A percentile compares a stretch with the other conserved stretches of the same genome.
phyloP scores from a whole-genome alignment of 2,329 filamentous ascomycete genomes.

The Fusarium sp. region DNA sequence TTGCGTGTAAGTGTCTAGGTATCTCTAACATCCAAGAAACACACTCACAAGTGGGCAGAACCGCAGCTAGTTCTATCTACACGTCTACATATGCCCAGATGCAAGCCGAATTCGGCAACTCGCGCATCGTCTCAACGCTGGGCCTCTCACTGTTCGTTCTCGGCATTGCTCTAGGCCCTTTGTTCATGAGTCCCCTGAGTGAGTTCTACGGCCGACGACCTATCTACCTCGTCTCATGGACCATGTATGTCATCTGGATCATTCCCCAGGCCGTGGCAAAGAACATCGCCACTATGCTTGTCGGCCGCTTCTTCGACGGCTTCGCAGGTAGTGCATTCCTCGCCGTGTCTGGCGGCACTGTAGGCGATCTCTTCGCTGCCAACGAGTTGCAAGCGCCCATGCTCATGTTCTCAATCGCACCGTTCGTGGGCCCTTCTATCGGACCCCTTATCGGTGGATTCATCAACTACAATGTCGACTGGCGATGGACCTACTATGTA shows the following conservation, averaged over 20 bases:
- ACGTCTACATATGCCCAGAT: constrained; percentile 82
- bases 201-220: constrained; percentile 84
- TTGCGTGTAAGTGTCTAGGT: constrained; percentile 73
- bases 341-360: constrained; percentile 81
- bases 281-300: constrained; percentile 81
- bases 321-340: constrained; percentile 73
- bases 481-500: constrained; percentile 86
- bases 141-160: constrained; percentile 85
- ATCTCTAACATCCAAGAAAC: not conserved
- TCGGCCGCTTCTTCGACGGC: constrained; percentile 79
- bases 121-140: constrained; percentile 75
- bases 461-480: constrained; percentile 76
- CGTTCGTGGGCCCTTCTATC: constrained; percentile 68
- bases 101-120: constrained; percentile 74
- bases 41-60: constrained; percentile 57
- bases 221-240: constrained; percentile 79
- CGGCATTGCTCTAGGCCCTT: constrained; percentile 70
- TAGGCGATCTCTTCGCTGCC: constrained; percentile 77
- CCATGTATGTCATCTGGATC: constrained; percentile 78
- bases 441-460: constrained; percentile 76
- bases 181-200: constrained; percentile 69
- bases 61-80: constrained; percentile 87
- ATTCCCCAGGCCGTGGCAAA: constrained; percentile 81
- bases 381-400: constrained; percentile 79
- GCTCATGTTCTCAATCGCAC: constrained; percentile 76